Base-by-base conservation (phyloP, 495 filamentous ascomycete species). In the Hypoxylon fragiforme region DNA sequence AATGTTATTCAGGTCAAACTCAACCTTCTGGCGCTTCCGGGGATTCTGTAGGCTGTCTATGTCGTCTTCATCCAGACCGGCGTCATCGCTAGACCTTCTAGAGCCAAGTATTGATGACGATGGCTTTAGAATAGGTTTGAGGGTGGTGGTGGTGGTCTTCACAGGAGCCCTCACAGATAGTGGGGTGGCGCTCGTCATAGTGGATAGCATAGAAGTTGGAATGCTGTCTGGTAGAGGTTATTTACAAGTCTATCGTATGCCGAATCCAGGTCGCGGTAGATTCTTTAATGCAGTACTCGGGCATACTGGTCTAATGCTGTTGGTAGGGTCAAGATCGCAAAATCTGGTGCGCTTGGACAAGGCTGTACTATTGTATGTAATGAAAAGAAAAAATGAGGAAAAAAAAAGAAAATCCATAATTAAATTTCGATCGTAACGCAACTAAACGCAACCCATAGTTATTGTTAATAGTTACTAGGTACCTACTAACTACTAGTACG, bases 1-100 rank as follows among this genome's bases (percentile, higher is more conserved):
- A 61, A 88, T 81, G 34, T 91, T 81, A 18, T 84, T 79, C 30
- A 85, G 77, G 54, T 90, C 83, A 69, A 95, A 95, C 30, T 86
- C 82, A 20, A 96, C 90, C 37, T 67, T 76, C 30, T 68, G 69
- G 42, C 75, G 74, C 60, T 86, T 89, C 19, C 62, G 51, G 8
- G 65, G 65, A 37, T 50, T 67, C 31, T 60, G 57, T 7, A 44
- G 32, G 15, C 26, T 32, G 18, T 54, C 52, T 41, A 73, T 69
- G 34, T 77, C 67, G 43, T 81, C 70, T 34, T 69, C 65, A 32
- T 72, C 73, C 16, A 72, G 63, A 18, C 65, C 71, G 19, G 71
- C 72, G n/a, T 65, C 62, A 24, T 76, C 73, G 36, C 68, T 64
- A 38, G 66, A 54, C 32, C 70, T 59, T 26, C 70, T 68, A 19